Base-by-base conservation (phyloP, 805 yeast species). In the Blastobotrys muscicola region DNA sequence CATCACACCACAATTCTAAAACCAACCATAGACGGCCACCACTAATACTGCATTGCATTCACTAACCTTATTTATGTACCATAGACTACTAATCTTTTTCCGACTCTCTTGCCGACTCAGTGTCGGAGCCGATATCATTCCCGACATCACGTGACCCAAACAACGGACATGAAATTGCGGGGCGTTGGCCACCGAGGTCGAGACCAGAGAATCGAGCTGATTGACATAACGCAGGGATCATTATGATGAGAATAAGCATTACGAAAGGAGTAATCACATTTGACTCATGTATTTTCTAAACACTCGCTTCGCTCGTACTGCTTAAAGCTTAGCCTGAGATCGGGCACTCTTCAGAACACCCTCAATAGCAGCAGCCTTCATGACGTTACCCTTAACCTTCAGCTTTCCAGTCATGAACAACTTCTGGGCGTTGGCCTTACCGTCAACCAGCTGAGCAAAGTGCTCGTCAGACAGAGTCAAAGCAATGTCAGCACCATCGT, bases 321-420 rank as follows among this genome's bases (percentile, higher is more conserved):
- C 39, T 53, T 60, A 73, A 38, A 73, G 62, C 61, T 72, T 72
- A 33, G 75, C 60, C 60, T 67, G 66, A 20, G 60, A 56, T 13
- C 73, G 72, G 16, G 74, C 73, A 45, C 66, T 60, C 70, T 78
- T 79, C 66, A 83, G 72, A 40, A 83, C 75, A 39, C 72, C 67
- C 64, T 82, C 90, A 47, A 83, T 75, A 47, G 76, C 75, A 37
- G 89, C 76, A 43, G 94, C 94, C 72, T 85, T 85, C 89, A 82
- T 82, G 68, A 85, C 81, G 68, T 86, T 84, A 52, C 95, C 95
- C 71, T 80, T 83, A 51, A 85, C 80, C 72, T 84, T 85, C 64
- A 85, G 75, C 65, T 81, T 82, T 35, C 95, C 95, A 55, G 74
- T 68, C 82, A 85, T 76, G 64, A 84, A 85, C 57, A 85, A 73